Base-by-base conservation (phyloP, 2,329 filamentous ascomycete genomes). In the Colletotrichum siamense region DNA sequence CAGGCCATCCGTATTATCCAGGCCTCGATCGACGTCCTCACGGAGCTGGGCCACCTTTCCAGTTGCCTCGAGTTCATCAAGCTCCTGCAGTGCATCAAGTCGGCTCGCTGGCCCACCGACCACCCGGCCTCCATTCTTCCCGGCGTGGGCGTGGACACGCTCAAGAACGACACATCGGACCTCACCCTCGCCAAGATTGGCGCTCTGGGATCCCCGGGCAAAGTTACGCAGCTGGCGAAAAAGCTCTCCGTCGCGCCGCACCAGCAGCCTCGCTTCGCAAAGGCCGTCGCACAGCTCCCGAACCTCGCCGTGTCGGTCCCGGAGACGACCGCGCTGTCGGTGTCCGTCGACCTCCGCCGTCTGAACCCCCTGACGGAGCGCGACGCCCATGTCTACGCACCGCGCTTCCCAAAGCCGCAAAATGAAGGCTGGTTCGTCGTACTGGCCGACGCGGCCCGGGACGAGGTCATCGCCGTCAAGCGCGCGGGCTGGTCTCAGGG, bases 1-100 rank as follows among this genome's bases (percentile, higher is more conserved):
- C 97, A 99, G 84, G 95, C 95, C 8, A 97, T 99, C 75, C 97
- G 97, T 91, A 97, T 99, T 83, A 93, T 98, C 39, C 97, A 99
- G 84, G 98, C 97, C 2, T 95, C 94, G 8, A 96, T 99, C 81
- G 98, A 99, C 83, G 94, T 98, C 12, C 90, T 99, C 75, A 95
- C 96, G 1, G 98, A 99, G 84, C 86, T 98, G n/a, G 95, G 95
- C 13, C 93, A 94, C 82, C 87, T 96, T 7, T 94, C 94, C 24
- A 96, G 94, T 73, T 95, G 94, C 79, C 88, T 93, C 61, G 91
- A 92, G 86, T 96, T 98, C 92, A 95, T 99, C 78, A 92, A 89
- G 18, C 89, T 99, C 1, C 90, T 99, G 32, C 96, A 99, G 85
- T 96, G 93, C 82, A 94, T 99, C 87, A 99, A 99, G 85, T 95